A percentile compares a stretch with the other conserved stretches of the same genome.
These are phyloP conservation scores for Codiaeum variegatum DNA, from an alignment of 441 rosid species.

Conservation along the genomic window DNA sequence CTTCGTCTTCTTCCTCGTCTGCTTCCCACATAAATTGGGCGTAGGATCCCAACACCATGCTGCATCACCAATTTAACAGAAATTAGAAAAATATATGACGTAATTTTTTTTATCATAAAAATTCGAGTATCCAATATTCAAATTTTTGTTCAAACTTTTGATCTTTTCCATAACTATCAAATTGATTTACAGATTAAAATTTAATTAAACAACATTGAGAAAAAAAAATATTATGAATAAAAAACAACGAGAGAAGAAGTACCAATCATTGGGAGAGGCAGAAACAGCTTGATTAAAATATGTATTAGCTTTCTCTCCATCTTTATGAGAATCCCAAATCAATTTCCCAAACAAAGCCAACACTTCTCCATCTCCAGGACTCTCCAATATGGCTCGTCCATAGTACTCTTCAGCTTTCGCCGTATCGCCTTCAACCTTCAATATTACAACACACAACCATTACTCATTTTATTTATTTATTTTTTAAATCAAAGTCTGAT, in stretches of 20 bases:
- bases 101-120: too few species aligned
- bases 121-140: too few species aligned
- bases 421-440: constrained; percentile 66
- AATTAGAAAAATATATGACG: too few species aligned
- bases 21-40: constrained; percentile 87
- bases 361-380: constrained; percentile 75
- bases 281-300: constrained; percentile 72
- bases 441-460: neutral
- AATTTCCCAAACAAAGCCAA: constrained; percentile 63
- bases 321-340: constrained; percentile 67
- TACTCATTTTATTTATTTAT: neutral
- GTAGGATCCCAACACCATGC: constrained; percentile 74
- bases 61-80: too few species aligned
- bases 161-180: too few species aligned
- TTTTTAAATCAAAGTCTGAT: neutral
- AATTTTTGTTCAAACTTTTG: too few species aligned
- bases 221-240: too few species aligned
- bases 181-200: too few species aligned
- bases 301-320: constrained; percentile 52
- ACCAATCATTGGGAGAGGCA: constrained; percentile 77
- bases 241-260: neutral
- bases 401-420: constrained; percentile 65
- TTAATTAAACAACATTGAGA: neutral
- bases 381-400: constrained; percentile 73
- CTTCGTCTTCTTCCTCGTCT: constrained; percentile 48